Conservation (phyloP, 345 rosid genomes). For the Eucalyptus cloeziana region DNA sequence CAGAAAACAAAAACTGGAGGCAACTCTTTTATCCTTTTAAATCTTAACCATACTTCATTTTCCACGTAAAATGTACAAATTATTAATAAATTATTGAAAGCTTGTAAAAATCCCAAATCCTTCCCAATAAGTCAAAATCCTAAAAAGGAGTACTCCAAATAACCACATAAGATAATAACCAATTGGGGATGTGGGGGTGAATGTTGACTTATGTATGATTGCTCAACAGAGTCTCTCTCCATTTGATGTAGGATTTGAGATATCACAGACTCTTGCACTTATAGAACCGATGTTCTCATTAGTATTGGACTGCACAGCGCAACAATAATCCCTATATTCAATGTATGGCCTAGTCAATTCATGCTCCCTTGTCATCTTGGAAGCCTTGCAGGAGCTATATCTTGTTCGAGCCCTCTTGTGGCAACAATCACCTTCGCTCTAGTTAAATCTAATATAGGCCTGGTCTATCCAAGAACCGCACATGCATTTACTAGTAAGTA, state of each 20-base stretch:
- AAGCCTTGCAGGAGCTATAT: neutral
- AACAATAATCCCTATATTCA: neutral
- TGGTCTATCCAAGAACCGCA: neutral
- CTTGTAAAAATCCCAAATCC: neutral
- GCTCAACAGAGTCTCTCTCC: neutral
- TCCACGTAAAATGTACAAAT: neutral
- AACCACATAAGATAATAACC: neutral
- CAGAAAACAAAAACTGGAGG: neutral
- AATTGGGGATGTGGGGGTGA: neutral
- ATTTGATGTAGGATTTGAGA: neutral
- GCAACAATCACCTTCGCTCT: neutral
- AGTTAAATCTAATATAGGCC: neutral
- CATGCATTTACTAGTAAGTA: neutral
- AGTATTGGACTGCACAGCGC: neutral
- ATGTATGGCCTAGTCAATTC: neutral
- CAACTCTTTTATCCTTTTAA: neutral
- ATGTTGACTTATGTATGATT: neutral
- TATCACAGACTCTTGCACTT: neutral
- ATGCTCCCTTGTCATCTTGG: neutral
- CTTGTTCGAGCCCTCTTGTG: neutral
- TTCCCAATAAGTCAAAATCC: neutral
- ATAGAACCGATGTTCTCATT: neutral
- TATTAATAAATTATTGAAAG: neutral
- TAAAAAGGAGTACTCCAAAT: neutral
- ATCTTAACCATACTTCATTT: neutral